Percentiles rank a stretch among this genome's conserved stretches.
phyloP scores from a whole-genome alignment of 495 filamentous ascomycete genomes.

The Penicillium tannophilum region DNA sequence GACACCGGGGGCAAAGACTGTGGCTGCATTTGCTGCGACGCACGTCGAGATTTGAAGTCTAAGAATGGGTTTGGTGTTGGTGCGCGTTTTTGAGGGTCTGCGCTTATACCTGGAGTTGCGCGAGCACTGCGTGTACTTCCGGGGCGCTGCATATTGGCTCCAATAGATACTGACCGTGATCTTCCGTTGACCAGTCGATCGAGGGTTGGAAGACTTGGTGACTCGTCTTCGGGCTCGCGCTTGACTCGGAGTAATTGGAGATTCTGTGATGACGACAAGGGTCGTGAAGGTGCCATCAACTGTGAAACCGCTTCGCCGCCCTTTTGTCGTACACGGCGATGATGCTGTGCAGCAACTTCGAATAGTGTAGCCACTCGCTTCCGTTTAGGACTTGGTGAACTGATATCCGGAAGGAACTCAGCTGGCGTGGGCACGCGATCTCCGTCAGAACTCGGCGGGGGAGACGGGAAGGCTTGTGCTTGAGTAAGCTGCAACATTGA shows the following conservation, averaged over 20 bases:
- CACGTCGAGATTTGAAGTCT: constrained; percentile 23
- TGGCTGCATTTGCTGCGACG: constrained; percentile 18
- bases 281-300: constrained; percentile 50
- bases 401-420: constrained; percentile 45
- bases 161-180: constrained; percentile 42
- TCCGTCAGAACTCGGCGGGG: constrained; percentile 28
- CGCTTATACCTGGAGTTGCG: constrained; percentile 10
- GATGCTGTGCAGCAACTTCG: constrained; percentile 60
- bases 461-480: constrained; percentile 38
- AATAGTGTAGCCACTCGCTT: constrained; percentile 59
- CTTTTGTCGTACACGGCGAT: constrained; percentile 53
- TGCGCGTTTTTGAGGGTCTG: constrained; percentile 29
- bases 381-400: constrained; percentile 53
- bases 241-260: constrained; percentile 41
- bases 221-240: constrained; percentile 42
- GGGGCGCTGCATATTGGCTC: constrained; percentile 34
- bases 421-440: constrained; percentile 29
- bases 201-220: constrained; percentile 31
- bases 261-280: constrained; percentile 38
- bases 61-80: constrained; percentile 33
- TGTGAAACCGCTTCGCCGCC: constrained; percentile 60
- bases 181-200: constrained; percentile 37
- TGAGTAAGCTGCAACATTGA: constrained; percentile 36
- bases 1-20: constrained; percentile 23
- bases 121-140: constrained; percentile 22